A percentile compares a stretch with the other conserved stretches of the same genome.
Evolutionary conservation across 805 yeast species (phyloP).

Genomic region (Yamadazyma akitaensis): DNA sequence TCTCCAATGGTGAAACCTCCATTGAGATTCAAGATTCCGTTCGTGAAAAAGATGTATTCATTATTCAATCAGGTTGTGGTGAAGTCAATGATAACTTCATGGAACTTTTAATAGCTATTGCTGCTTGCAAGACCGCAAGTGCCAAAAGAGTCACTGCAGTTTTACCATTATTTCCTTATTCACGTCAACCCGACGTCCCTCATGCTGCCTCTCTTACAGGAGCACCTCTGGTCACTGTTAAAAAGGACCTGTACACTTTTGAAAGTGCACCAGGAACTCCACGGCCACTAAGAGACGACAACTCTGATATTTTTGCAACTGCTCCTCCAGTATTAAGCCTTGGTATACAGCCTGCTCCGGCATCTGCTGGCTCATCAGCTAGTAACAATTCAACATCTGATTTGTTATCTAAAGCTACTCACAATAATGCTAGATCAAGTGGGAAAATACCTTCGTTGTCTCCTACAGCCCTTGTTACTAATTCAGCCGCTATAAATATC

Average conservation of each 20-base stretch:
- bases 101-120: conserved; percentile 76
- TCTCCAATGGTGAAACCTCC: conserved; percentile 90
- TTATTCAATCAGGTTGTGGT: conserved; percentile 83
- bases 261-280: conserved; percentile 55
- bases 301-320: conserved; percentile 8
- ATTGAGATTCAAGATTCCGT: conserved; percentile 85
- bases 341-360: background rate
- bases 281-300: conserved; percentile 30
- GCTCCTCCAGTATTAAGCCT: conserved; percentile 14
- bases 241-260: conserved; percentile 40
- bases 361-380: background rate
- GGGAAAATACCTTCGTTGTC: conserved; percentile 11
- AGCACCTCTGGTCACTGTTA: conserved; percentile 50
- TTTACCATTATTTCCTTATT: conserved; percentile 90
- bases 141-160: conserved; percentile 89
- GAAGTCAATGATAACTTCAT: conserved; percentile 83
- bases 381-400: conserved; percentile 1
- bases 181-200: conserved; percentile 94
- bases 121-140: conserved; percentile 92
- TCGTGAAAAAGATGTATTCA: conserved; percentile 93
- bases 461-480: conserved; percentile 29
- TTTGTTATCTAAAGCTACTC: conserved; percentile 5
- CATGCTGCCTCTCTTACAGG: conserved; percentile 63
- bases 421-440: conserved; percentile 2
- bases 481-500: conserved; percentile 31